A percentile compares a stretch with the other conserved stretches of the same genome.
These are phyloP conservation scores for Mucuna pruriens DNA, from an alignment of 306 rosid genomes.

Conservation along the genomic window DNA sequence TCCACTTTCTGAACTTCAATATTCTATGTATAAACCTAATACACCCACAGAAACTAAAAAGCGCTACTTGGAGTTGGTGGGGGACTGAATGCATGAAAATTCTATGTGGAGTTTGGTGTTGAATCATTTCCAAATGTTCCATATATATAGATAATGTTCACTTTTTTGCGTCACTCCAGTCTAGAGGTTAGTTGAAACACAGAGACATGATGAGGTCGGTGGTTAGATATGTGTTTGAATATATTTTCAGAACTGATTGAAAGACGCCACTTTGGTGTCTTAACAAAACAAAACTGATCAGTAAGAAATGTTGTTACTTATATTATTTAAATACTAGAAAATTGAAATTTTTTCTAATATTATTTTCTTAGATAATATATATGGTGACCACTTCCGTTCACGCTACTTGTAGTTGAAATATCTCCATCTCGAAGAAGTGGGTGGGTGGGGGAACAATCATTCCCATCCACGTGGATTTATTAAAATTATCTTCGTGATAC, in stretches of 20 bases:
- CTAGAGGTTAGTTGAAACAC: neutral
- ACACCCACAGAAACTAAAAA: no score
- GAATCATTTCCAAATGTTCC: no score
- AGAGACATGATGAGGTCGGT: neutral
- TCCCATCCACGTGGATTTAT: constrained; percentile 19
- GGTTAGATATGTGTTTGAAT: constrained; percentile 15
- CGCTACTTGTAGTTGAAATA: neutral
- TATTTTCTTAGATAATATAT: neutral
- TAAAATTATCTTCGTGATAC: neutral
- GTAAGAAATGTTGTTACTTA: no score
- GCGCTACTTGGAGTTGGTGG: no score
- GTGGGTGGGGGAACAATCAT: neutral
- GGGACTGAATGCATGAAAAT: no score
- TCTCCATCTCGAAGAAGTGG: neutral
- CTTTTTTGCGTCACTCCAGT: neutral
- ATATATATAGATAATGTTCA: neutral
- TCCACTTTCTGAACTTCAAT: no score
- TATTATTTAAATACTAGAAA: no score
- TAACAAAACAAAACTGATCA: no score
- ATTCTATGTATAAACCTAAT: no score
- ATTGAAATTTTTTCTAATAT: no score
- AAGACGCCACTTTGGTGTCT: neutral
- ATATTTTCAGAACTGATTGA: neutral
- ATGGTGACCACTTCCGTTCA: neutral
- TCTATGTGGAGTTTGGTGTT: no score